phyloP scores from a whole-genome alignment of 2,329 filamentous ascomycete genomes.

The Penicillium sp. region DNA sequence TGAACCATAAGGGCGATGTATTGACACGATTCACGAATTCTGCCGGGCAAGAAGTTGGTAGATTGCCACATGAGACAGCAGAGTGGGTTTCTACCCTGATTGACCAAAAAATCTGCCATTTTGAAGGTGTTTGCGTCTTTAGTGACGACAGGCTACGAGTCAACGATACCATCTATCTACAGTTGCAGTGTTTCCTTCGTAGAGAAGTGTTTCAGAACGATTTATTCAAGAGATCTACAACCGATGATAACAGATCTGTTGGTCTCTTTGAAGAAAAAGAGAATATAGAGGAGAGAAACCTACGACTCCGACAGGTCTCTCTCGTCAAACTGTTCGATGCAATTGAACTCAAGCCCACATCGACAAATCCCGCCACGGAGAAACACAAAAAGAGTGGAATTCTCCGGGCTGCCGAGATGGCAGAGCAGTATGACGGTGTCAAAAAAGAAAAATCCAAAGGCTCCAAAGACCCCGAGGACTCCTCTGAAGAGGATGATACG shows the following conservation, averaged over 20 bases:
- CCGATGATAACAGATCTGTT: slow-evolving; percentile 69
- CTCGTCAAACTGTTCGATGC: slow-evolving; percentile 88
- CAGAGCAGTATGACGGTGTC: slow-evolving; percentile 70
- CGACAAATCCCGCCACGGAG: slow-evolving; percentile 70
- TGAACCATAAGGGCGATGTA: slow-evolving; percentile 72
- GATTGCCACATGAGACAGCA: slow-evolving; percentile 81
- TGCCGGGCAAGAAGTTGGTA: slow-evolving; percentile 77
- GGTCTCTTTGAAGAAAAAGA: slow-evolving; percentile 83
- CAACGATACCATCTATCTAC: slow-evolving; percentile 92
- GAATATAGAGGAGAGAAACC: slow-evolving; percentile 76
- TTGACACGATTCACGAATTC: slow-evolving; percentile 87
- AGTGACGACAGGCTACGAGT: slow-evolving; percentile 81
- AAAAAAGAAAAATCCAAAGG: slow-evolving; percentile 44
- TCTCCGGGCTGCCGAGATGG: slow-evolving; percentile 82
- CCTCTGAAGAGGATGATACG: slow-evolving; percentile 74
- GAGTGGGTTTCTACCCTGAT: slow-evolving; percentile 90
- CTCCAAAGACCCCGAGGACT: slow-evolving; percentile 42
- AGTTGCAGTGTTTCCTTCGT: slow-evolving; percentile 76
- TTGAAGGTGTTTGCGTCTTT: slow-evolving; percentile 86
- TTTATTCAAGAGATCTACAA: slow-evolving; percentile 48
- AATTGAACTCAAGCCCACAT: slow-evolving; percentile 76
- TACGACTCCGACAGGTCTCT: slow-evolving; percentile 81
- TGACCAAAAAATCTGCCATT: slow-evolving; percentile 83
- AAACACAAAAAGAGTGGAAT: slow-evolving; percentile 81
- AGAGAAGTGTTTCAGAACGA: slow-evolving; percentile 69